Evolutionary conservation across 306 rosid genomes (phyloP).

Genomic region (Canavalia ensiformis): DNA sequence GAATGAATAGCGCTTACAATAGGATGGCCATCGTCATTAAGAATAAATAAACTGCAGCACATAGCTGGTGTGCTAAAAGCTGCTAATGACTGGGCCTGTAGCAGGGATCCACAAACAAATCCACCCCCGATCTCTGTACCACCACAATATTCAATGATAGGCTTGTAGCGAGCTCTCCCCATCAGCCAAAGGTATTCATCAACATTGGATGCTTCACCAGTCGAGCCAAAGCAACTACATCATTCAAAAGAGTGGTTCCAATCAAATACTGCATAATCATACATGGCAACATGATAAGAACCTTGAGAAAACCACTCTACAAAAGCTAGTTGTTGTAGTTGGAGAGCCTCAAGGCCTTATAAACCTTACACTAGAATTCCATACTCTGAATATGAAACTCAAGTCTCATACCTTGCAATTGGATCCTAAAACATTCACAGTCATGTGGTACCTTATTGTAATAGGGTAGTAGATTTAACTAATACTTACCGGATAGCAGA

Average conservation of each 20-base stretch:
- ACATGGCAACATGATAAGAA: background rate
- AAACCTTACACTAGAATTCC: no score
- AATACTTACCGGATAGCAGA: slow-evolving; percentile 82
- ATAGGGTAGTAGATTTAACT: slow-evolving; percentile 19
- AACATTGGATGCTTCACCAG: slow-evolving; percentile 93
- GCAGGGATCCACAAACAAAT: slow-evolving; percentile 84
- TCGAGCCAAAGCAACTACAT: slow-evolving; percentile 87
- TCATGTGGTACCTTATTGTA: slow-evolving; percentile 29
- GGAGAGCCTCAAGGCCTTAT: no score
- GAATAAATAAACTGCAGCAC: slow-evolving; percentile 86
- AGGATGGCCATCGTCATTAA: slow-evolving; percentile 76
- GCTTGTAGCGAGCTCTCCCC: slow-evolving; percentile 95
- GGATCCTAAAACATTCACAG: background rate
- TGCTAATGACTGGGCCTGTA: slow-evolving; percentile 90
- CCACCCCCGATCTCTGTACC: slow-evolving; percentile 98
- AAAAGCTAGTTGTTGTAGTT: no score
- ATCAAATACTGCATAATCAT: slow-evolving; percentile 44
- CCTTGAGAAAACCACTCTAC: no score
- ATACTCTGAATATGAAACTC: no score
- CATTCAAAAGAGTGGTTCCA: slow-evolving; percentile 44
- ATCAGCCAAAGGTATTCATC: slow-evolving; percentile 97
- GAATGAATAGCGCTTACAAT: slow-evolving; percentile 64
- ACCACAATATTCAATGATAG: slow-evolving; percentile 93
- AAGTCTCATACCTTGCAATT: no score
- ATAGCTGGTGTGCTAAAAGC: slow-evolving; percentile 97